Evolutionary conservation across 2,329 filamentous ascomycete genomes (phyloP).

Genomic region (Teratosphaeria epicoccoides): DNA sequence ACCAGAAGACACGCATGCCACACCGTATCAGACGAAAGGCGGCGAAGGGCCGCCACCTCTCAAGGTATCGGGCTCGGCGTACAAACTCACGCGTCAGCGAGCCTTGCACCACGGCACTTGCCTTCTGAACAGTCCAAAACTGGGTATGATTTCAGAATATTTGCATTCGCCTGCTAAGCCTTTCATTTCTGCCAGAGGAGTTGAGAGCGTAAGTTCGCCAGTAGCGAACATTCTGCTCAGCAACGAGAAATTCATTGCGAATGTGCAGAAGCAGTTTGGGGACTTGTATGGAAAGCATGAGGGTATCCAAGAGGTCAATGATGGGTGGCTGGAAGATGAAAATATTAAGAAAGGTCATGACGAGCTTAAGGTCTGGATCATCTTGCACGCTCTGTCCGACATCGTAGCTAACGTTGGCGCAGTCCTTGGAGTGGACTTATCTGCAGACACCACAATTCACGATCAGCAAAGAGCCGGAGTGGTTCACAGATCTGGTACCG

Average conservation of each 20-base stretch:
- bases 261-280: conserved; percentile 49
- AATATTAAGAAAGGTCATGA: conserved; percentile 52
- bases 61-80: conserved; percentile 90
- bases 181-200: conserved; percentile 70
- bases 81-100: conserved; percentile 73
- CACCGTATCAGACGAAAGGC: conserved; percentile 31
- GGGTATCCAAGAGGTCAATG: conserved; percentile 39
- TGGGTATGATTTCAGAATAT: conserved; percentile 57
- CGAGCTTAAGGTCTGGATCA: conserved; percentile 46
- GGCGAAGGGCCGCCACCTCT: conserved; percentile 27
- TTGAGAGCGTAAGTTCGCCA: conserved; percentile 80
- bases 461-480: conserved; percentile 9
- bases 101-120: conserved; percentile 91
- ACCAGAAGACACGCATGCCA: conserved; percentile 33
- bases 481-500: conserved; percentile 5
- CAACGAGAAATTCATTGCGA: conserved; percentile 33
- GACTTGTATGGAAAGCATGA: conserved; percentile 50
- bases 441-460: conserved; percentile 77
- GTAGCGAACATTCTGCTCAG: conserved; percentile 65
- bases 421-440: conserved; percentile 66
- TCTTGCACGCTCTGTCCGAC: conserved; percentile 24
- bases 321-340: conserved; percentile 39
- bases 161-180: conserved; percentile 67
- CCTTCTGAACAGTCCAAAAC: conserved; percentile 65
- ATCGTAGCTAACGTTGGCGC: conserved; percentile 5